Conservation (phyloP, 2,329 filamentous ascomycete genomes). For the Graphiopsis chlorocephala region DNA sequence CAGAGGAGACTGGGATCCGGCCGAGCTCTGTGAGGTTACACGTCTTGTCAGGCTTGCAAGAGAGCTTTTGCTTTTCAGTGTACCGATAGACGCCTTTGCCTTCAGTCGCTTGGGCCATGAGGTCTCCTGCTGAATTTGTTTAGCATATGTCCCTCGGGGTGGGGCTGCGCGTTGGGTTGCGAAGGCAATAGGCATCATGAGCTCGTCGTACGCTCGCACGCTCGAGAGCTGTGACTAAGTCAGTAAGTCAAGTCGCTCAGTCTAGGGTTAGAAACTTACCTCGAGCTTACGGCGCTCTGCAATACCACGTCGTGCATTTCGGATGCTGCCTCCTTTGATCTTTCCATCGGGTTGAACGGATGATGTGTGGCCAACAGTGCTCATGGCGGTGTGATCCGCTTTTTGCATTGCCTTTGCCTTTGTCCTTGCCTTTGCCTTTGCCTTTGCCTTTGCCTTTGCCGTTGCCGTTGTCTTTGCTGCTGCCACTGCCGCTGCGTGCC, state of each 20-base stretch:
- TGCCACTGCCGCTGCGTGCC: background rate
- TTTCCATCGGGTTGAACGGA: background rate
- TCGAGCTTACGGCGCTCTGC: background rate
- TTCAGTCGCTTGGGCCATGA: conserved; percentile 9
- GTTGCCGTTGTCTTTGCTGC: background rate
- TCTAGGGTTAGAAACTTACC: background rate
- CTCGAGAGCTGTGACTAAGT: background rate
- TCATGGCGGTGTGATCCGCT: background rate
- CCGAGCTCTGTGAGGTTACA: background rate
- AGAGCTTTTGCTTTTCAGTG: background rate
- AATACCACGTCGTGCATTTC: conserved; percentile 2
- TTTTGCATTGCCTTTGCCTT: background rate
- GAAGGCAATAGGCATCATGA: conserved; percentile 1
- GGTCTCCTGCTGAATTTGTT: background rate
- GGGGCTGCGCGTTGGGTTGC: background rate
- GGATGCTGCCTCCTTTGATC: background rate
- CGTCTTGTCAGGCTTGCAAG: background rate
- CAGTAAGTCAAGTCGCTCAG: background rate
- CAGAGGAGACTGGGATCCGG: background rate
- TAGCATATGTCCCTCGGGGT: background rate
- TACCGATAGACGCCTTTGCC: conserved; percentile 5
- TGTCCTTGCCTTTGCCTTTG: background rate
- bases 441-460: background rate
- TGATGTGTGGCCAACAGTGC: background rate
- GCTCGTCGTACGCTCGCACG: conserved; percentile 8